Percentiles rank a stretch among this genome's conserved stretches.
These are phyloP conservation scores for Vitis riparia DNA, from an alignment of 164 flowering plant species.

Conservation along the genomic window DNA sequence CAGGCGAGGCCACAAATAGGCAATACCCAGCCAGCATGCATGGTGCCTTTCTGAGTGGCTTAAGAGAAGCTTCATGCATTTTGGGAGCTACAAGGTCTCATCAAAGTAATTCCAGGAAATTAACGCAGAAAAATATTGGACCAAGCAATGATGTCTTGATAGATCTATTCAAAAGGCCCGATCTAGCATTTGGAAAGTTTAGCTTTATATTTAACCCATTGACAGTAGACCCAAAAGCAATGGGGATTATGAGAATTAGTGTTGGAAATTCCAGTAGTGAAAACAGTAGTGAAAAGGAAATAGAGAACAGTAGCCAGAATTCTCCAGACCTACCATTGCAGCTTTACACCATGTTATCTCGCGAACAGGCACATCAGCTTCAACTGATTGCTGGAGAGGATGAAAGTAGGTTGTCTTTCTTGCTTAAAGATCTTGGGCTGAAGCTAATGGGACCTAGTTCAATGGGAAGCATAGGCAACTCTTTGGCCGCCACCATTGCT, in stretches of 20 bases:
- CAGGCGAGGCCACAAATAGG: conserved; percentile 91
- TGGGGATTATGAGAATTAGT: conserved; percentile 65
- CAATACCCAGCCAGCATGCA: conserved; percentile 96
- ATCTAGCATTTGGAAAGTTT: conserved; percentile 67
- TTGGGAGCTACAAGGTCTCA: conserved; percentile 34
- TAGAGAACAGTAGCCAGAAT: conserved; percentile 13
- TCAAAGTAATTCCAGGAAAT: conserved; percentile 33
- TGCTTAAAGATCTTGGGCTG: conserved; percentile 47
- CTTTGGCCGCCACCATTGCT: conserved; percentile 51
- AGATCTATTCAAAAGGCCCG: conserved; percentile 70
- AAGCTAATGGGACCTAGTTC: conserved; percentile 63
- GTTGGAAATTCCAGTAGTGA: conserved; percentile 29
- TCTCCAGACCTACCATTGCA: conserved; percentile 31
- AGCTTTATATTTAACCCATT: conserved; percentile 59
- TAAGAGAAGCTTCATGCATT: conserved; percentile 73
- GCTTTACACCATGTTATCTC: conserved; percentile 60
- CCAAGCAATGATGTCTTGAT: conserved; percentile 44
- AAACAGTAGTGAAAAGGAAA: conserved; percentile 16
- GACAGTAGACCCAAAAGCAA: conserved; percentile 47
- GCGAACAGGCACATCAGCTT: conserved; percentile 56
- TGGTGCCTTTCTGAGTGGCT: conserved; percentile 93
- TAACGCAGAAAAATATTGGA: conserved; percentile 32
- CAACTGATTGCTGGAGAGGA: conserved; percentile 44
- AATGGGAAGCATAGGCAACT: conserved; percentile 37
- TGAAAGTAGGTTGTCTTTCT: conserved; percentile 37